Evolutionary conservation across 352 stramenopile genomes (phyloP).

Genomic region (Phytopythium sindhum): DNA sequence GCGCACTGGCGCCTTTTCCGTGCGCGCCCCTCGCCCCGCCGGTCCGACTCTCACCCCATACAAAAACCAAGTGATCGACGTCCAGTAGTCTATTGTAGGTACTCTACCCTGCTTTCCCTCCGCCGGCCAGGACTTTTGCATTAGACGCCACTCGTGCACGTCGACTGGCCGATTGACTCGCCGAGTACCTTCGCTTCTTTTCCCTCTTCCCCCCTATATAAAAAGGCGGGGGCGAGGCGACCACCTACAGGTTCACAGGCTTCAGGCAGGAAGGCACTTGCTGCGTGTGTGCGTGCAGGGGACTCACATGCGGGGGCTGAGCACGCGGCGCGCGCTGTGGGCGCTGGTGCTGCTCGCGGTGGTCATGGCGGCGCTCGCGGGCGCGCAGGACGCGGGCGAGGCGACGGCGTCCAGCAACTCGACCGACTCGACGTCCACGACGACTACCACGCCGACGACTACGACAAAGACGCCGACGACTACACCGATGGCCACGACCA

Average conservation of each 20-base stretch:
- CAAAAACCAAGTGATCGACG: slow-evolving; percentile 1
- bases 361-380: neutral
- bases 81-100: neutral
- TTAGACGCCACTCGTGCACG: slow-evolving; percentile 7
- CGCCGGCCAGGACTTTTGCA: neutral
- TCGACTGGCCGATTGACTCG: neutral
- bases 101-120: neutral
- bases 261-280: neutral
- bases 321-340: neutral
- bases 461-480: slow-evolving; percentile 23
- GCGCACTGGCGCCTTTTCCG: neutral
- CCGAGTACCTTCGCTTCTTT: neutral
- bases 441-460: slow-evolving; percentile 9
- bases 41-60: neutral
- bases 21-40: neutral
- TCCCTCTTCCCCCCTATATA: neutral
- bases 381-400: slow-evolving; percentile 6
- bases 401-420: slow-evolving; percentile 3
- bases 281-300: neutral
- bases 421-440: neutral
- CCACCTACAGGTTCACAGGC: neutral
- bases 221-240: neutral
- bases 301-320: neutral
- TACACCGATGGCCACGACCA: slow-evolving; percentile 20
- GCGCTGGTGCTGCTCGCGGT: slow-evolving; percentile 1